Base-by-base conservation (phyloP, 257 asterid genomes). In the Jaltomata sinuosa region DNA sequence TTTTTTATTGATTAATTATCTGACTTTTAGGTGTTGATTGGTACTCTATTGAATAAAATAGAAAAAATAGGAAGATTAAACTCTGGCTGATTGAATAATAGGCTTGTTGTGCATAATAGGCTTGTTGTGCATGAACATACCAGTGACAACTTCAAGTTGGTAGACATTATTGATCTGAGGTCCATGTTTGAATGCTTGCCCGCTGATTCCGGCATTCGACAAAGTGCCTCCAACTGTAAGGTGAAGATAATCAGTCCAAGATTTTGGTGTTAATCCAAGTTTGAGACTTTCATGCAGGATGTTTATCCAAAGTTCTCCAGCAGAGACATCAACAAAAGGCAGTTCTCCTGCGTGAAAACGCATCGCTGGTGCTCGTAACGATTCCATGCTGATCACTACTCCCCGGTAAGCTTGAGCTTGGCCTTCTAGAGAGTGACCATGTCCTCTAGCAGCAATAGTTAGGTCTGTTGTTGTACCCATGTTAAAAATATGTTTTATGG, bases 211-310 rank as follows among this genome's bases (percentile, higher is more conserved):
- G 7, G 95, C 99, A 79, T 95, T 93, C 6, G 99, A 97, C 84
- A 95, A 83, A 38, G 99, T 97, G 21, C 99, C 99, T 11, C 99
- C 99, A 34, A 97, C 95, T 0, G 97, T 92, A 45, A 97, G 97
- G 85, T 91, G 98, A 84, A 97, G 97, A 88, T 97, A 97, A 86
- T 95, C 97, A 3, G 98, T 97, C 98, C 99, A 97, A 5, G 98
- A 97, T 83, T 91, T 92, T 16, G 99, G 99, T 0, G 99, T 67
- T 11, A 97, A 88, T 11, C 98, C 99, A 53, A 82, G 87, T 87
- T 93, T 89, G 71, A 94, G 92, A 67, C 97, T 89, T 85, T 92
- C 96, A 85, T 90, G 94, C 93, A 95, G 90, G 79, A 97, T 88
- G 62, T 93, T 83, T 52, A 97, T 94, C 99, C 99, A 97, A 4